A percentile compares a stretch with the other conserved stretches of the same genome.
Evolutionary conservation across 2,329 filamentous ascomycete species (phyloP).

Genomic region (Dothistroma septosporum): DNA sequence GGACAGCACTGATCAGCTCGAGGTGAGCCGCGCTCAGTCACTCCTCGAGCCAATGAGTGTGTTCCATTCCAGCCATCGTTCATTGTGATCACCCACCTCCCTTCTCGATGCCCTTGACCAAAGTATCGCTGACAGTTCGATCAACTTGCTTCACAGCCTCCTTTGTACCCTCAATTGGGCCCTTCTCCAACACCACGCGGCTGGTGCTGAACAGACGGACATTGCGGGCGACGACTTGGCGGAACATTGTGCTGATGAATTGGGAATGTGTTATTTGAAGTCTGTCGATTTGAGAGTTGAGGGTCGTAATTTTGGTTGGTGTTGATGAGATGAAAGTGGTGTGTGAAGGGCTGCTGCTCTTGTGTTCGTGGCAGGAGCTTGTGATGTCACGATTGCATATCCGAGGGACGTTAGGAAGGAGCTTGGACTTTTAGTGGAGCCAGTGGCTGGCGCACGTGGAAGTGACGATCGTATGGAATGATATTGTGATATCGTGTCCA

Average conservation of each 20-base stretch:
- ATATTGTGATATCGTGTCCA: not conserved
- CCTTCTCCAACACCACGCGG: slow-evolving; percentile 44
- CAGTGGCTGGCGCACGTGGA: not conserved
- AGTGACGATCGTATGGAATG: not conserved
- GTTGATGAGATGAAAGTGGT: not conserved
- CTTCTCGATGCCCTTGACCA: slow-evolving; percentile 60
- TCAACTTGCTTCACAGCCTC: slow-evolving; percentile 57
- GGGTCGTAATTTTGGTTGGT: not conserved
- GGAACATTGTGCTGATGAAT: slow-evolving; percentile 41
- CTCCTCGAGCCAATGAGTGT: not conserved
- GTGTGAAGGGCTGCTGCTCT: not conserved
- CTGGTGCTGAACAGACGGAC: slow-evolving; percentile 54
- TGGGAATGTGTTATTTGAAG: not conserved
- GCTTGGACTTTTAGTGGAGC: not conserved
- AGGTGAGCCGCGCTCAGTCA: not conserved
- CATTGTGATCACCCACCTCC: slow-evolving; percentile 49
- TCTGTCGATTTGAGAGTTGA: not conserved
- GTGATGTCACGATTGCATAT: not conserved
- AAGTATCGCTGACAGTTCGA: slow-evolving; percentile 51
- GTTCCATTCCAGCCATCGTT: not conserved
- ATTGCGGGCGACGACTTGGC: slow-evolving; percentile 43
- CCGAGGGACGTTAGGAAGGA: not conserved
- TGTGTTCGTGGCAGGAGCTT: not conserved
- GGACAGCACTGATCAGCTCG: not conserved
- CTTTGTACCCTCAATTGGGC: slow-evolving; percentile 53